Percentiles rank a stretch among this genome's conserved stretches.
These are phyloP conservation scores for Colletotrichum plurivorum DNA, from an alignment of 2,329 filamentous ascomycete genomes.

Conservation along the genomic window DNA sequence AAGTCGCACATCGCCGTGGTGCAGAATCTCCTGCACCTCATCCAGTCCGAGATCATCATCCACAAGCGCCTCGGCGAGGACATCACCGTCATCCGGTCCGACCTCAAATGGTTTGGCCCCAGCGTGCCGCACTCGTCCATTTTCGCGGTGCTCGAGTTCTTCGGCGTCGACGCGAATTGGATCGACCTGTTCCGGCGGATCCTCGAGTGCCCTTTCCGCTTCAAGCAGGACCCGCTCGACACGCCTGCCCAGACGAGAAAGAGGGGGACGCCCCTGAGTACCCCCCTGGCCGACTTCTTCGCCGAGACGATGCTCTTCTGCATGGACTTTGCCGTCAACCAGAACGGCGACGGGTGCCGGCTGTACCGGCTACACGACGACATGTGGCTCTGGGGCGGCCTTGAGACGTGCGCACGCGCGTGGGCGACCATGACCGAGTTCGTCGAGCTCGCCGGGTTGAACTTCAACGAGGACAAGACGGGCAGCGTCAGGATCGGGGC, in stretches of 20 bases:
- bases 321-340: slow-evolving; percentile 74
- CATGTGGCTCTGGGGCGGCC: slow-evolving; percentile 74
- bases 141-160: slow-evolving; percentile 66
- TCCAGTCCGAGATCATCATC: slow-evolving; percentile 69
- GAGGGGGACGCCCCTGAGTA: slow-evolving; percentile 69
- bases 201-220: slow-evolving; percentile 66
- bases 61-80: slow-evolving; percentile 61
- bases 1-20: slow-evolving; percentile 64
- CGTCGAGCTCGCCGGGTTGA: slow-evolving; percentile 64
- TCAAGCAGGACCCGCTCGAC: slow-evolving; percentile 62
- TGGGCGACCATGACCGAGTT: slow-evolving; percentile 69
- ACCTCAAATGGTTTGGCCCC: slow-evolving; percentile 72
- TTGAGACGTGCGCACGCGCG: slow-evolving; percentile 61
- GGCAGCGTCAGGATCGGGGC: slow-evolving; percentile 61
- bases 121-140: slow-evolving; percentile 70
- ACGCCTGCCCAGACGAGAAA: slow-evolving; percentile 58
- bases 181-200: slow-evolving; percentile 68
- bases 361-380: slow-evolving; percentile 75
- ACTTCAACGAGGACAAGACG: slow-evolving; percentile 70
- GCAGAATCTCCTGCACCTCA: slow-evolving; percentile 69
- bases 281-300: slow-evolving; percentile 68
- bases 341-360: slow-evolving; percentile 62
- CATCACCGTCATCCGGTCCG: slow-evolving; percentile 68
- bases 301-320: slow-evolving; percentile 73
- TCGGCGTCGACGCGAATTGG: slow-evolving; percentile 67